Percentiles rank a stretch among this genome's conserved stretches.
Evolutionary conservation across 306 rosid genomes (phyloP).

Genomic region (Argentina anserina): DNA sequence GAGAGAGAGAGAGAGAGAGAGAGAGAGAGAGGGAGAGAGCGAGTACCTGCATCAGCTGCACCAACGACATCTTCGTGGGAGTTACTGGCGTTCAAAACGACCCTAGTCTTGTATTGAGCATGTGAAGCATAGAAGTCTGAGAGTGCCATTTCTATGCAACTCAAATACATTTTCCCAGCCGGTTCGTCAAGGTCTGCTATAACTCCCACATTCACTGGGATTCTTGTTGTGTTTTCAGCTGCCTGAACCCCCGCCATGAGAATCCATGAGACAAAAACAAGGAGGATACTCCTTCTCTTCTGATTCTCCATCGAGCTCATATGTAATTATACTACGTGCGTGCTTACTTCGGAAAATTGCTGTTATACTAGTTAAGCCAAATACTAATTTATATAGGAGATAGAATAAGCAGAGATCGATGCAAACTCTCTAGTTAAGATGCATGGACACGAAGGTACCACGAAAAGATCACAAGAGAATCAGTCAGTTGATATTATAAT

Average conservation of each 20-base stretch:
- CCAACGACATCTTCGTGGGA: neutral
- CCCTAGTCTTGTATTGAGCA: slow-evolving; percentile 2
- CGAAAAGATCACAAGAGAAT: neutral
- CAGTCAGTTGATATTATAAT: too few relatives aligned
- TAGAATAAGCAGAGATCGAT: neutral
- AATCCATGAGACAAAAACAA: neutral
- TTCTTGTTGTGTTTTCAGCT: neutral
- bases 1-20: too few relatives aligned
- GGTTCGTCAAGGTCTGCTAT: neutral
- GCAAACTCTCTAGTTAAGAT: neutral
- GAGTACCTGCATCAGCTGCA: slow-evolving; percentile 15
- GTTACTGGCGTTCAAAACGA: neutral
- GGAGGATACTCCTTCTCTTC: neutral
- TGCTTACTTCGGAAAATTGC: neutral
- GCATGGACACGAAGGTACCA: neutral
- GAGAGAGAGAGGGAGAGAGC: too few relatives aligned
- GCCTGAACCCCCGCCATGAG: neutral
- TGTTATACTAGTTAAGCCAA: neutral
- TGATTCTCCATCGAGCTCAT: neutral
- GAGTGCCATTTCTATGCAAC: slow-evolving; percentile 17
- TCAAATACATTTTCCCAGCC: slow-evolving; percentile 15
- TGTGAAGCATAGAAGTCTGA: slow-evolving; percentile 15
- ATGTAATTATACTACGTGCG: neutral
- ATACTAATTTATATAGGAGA: neutral
- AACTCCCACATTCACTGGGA: slow-evolving; percentile 8